Evolutionary conservation across 225 moss, liverwort and hornwort species (phyloP), one percentile per base, ranked within the genome.

Genomic region (Polytrichum commune): DNA sequence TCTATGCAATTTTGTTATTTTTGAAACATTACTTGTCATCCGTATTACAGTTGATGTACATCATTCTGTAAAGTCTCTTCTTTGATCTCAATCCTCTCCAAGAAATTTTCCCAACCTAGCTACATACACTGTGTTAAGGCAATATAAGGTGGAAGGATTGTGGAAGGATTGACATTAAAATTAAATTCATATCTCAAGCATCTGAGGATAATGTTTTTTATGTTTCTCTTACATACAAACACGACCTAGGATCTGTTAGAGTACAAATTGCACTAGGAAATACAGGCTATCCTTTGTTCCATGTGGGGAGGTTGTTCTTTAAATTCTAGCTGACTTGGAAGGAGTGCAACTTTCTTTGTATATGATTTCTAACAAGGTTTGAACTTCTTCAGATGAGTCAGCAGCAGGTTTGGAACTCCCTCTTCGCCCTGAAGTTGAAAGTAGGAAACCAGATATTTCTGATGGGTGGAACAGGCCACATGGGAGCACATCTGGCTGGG

Each of bases 391-490:
- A 46, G 13, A 46, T 46, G 46, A 46, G 46, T 46, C 46, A 46
- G 3, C 46, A 46, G 4, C 46, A 46, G 4, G 46, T 46, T 46
- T 46, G 46, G 46, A 46, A 46, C 46, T 30, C 20, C 29, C 69
- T 69, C 16, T 27, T 32, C 69, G 56, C 46, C 24, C 62, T 23
- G 69, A 72, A 55, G 72, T 65, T 63, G 60, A 20, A 19, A 69
- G 60, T 19, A 73, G 23, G 55, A 65, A 75, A 58, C 55, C 62
- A 29, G 62, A 60, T 20, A 62, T 63, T 66, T 29, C 61, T 61
- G 69, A 30, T 1, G 82, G 75, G 35, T 82, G 82, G 82, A 79
- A 82, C 46, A 74, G 46, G 53, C 66, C 73, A 22, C 73, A 73
- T 7, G 74, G 78, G 22, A 22, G 26, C 24, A 54, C 60, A 29